These are phyloP conservation scores for Globisporangium sylvaticum DNA, from an alignment of 352 stramenopile species.

Conservation along the genomic window DNA sequence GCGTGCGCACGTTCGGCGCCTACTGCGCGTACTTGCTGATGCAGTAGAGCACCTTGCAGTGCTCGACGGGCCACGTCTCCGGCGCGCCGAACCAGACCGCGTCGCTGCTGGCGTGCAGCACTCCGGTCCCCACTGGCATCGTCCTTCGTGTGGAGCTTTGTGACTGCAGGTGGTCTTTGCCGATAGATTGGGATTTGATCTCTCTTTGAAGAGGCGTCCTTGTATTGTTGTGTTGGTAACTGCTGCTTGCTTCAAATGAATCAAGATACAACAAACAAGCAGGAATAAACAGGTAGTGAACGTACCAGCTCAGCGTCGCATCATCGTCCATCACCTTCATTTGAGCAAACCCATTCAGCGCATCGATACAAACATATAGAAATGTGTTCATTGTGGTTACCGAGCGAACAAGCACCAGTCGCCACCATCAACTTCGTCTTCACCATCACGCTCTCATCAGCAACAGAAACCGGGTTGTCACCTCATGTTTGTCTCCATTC, in stretches of 20 bases:
- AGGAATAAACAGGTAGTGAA: neutral
- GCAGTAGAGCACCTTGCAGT: slow-evolving; percentile 94
- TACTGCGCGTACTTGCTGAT: slow-evolving; percentile 93
- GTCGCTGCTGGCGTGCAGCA: slow-evolving; percentile 21
- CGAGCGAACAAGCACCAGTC: neutral
- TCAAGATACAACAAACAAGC: neutral
- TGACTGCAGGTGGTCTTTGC: neutral
- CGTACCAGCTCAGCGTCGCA: neutral
- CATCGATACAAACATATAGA: neutral
- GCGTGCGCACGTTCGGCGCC: slow-evolving; percentile 73
- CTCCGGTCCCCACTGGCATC: slow-evolving; percentile 4
- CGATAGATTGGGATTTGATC: neutral
- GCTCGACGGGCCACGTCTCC: slow-evolving; percentile 84
- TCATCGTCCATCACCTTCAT: neutral
- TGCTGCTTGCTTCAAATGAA: neutral
- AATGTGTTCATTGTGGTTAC: slow-evolving; percentile 8
- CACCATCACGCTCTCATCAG: neutral
- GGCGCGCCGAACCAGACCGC: slow-evolving; percentile 50
- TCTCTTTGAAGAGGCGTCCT: slow-evolving; percentile 5
- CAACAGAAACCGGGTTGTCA: neutral
- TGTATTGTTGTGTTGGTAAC: neutral
- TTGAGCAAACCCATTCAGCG: neutral
- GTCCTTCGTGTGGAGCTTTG: neutral
- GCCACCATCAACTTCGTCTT: neutral
- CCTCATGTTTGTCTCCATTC: neutral